Base-by-base conservation (phyloP, 2,329 filamentous ascomycete species). In the Cladosporium sphaerospermum region DNA sequence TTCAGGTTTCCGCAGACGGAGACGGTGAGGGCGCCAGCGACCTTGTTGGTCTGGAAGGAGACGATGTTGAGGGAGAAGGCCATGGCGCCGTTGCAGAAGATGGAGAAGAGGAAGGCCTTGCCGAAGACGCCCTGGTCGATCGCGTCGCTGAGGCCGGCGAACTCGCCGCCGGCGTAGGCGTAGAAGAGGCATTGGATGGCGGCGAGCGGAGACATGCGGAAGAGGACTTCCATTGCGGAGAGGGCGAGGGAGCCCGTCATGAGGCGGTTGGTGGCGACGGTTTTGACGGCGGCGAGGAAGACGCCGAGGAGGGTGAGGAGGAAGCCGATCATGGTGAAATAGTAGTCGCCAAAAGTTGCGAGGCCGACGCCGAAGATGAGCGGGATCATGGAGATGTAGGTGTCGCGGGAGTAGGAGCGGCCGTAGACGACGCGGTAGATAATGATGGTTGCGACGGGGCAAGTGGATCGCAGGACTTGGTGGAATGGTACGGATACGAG, bases 401-500 rank as follows among this genome's bases (percentile, higher is more conserved):
- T 83, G 59, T 75, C 70, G 43, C 62, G 71, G 56, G 76, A 74
- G 67, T 83, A 84, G 23, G 72, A 75, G 51, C 79, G 76, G 56
- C 70, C 66, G 64, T 79, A 82, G 63, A 75, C 75, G 52, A 79
- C 62, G 52, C 78, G 77, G 71, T 80, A 83, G 65, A 84, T 81
- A 57, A 80, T 65, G 54, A 83, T 78, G 53, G 81, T 82, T 63
- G 82, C 80, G 60, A 83, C 74, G 34, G 81, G 81, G 56, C 75
- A 78, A 18, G 80, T 78, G 57, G 81, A 81, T 57, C 81, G 78
- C 66, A 83, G 76, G 56, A 82, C 80, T 65, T 84, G 81, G 67
- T 84, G 82, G 67, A 84, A 83, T 3, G 81, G 78, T 19, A 84
- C 78, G 2, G 81, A 83, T 43, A 81, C 80, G 72, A 80, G 57